phyloP scores from a whole-genome alignment of 495 filamentous ascomycete genomes.

The Beverwykella pulmonaria region DNA sequence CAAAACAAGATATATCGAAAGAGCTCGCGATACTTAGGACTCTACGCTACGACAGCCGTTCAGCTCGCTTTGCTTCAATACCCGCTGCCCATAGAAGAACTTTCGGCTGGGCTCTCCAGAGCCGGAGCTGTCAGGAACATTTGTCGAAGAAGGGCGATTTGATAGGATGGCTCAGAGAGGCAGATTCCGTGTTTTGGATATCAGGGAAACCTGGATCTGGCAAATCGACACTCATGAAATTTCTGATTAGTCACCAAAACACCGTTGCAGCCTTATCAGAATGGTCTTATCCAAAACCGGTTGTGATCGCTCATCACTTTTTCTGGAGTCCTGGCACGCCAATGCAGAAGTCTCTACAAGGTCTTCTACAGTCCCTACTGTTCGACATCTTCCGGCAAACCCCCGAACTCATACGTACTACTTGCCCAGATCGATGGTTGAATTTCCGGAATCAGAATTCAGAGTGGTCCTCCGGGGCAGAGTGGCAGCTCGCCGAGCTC shows the following conservation, averaged over 20 bases:
- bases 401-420: conserved; percentile 45
- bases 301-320: conserved; percentile 47
- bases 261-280: not conserved
- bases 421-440: conserved; percentile 13
- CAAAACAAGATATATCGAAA: no score
- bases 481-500: not conserved
- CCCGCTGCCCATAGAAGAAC: conserved; percentile 2
- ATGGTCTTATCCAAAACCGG: not conserved
- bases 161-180: not conserved
- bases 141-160: not conserved
- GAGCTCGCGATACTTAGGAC: no score
- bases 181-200: conserved; percentile 16
- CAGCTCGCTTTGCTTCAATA: no score
- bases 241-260: not conserved
- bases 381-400: conserved; percentile 45
- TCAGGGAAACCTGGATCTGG: conserved; percentile 13
- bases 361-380: conserved; percentile 50
- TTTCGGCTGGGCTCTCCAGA: conserved; percentile 2
- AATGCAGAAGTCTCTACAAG: conserved; percentile 50
- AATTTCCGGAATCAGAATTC: conserved; percentile 9
- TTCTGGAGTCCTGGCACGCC: conserved; percentile 51
- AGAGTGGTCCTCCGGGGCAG: conserved; percentile 1
- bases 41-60: no score
- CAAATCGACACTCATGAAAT: conserved; percentile 34
- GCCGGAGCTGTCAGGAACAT: not conserved